phyloP scores from a whole-genome alignment of 768 basidiomycete species.

The Tricholoma sp. region DNA sequence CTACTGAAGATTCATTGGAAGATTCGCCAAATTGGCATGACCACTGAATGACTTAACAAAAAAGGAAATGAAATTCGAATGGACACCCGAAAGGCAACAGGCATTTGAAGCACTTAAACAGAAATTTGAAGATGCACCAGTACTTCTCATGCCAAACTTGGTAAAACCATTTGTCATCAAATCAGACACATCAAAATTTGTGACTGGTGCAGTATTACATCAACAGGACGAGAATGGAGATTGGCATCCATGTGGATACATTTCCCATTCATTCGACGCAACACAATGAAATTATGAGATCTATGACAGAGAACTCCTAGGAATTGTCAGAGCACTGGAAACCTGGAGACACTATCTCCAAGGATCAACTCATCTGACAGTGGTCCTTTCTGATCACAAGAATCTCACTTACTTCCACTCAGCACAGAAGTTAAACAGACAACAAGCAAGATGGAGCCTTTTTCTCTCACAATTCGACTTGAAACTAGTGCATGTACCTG shows the following conservation, averaged over 20 bases:
- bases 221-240: conserved; percentile 21
- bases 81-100: conserved; percentile 11
- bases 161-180: conserved; percentile 20
- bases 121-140: conserved; percentile 18
- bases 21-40: too few relatives aligned
- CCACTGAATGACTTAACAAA: too few relatives aligned
- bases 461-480: conserved; percentile 3
- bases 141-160: conserved; percentile 12
- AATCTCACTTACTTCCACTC: conserved; percentile 22
- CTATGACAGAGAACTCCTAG: conserved; percentile 39
- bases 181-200: conserved; percentile 26
- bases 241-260: conserved; percentile 31
- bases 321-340: conserved; percentile 35
- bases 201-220: conserved; percentile 25
- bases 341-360: too few relatives aligned
- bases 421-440: too few relatives aligned
- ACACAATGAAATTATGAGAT: conserved; percentile 31
- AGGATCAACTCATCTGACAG: conserved; percentile 3
- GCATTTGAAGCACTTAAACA: conserved; percentile 19
- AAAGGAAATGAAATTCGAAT: conserved; percentile 5
- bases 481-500: conserved; percentile 3
- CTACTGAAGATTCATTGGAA: too few relatives aligned
- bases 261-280: conserved; percentile 9
- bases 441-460: conserved; percentile 9
- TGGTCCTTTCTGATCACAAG: conserved; percentile 17